Conservation (phyloP, 2,329 filamentous ascomycete genomes). For the Epichloe festucae region DNA sequence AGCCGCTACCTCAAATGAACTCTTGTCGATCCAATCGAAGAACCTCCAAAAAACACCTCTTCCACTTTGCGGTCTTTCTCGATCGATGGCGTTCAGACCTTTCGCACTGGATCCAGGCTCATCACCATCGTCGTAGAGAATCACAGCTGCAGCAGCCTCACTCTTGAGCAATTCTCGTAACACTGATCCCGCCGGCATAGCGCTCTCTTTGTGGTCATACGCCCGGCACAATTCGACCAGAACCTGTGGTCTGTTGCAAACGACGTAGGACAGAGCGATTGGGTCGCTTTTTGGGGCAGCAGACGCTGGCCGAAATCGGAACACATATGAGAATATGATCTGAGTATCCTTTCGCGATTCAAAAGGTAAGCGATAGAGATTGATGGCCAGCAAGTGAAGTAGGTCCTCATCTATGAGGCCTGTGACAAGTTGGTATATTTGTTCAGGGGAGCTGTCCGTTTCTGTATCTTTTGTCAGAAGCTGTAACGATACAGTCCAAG, state of each 20-base stretch:
- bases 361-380: conserved; percentile 78
- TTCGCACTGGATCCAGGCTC: conserved; percentile 58
- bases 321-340: conserved; percentile 88
- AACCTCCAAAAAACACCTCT: conserved; percentile 90
- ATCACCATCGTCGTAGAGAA: conserved; percentile 81
- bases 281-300: conserved; percentile 59
- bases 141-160: conserved; percentile 78
- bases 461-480: conserved; percentile 37
- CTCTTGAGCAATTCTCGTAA: conserved; percentile 80
- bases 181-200: conserved; percentile 81
- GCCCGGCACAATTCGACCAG: conserved; percentile 79
- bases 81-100: conserved; percentile 65
- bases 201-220: conserved; percentile 82
- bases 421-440: conserved; percentile 74
- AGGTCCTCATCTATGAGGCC: conserved; percentile 82
- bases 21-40: conserved; percentile 94
- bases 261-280: conserved; percentile 76
- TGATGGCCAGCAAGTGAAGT: conserved; percentile 68
- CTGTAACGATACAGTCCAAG: background rate
- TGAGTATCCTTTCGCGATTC: conserved; percentile 93
- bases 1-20: conserved; percentile 90
- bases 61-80: conserved; percentile 61
- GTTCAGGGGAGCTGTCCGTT: conserved; percentile 76
- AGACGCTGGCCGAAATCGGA: conserved; percentile 69
- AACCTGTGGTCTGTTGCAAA: conserved; percentile 74